These are phyloP conservation scores for Penicillium sp. DNA, from an alignment of 2,329 filamentous ascomycete species.

Conservation along the genomic window DNA sequence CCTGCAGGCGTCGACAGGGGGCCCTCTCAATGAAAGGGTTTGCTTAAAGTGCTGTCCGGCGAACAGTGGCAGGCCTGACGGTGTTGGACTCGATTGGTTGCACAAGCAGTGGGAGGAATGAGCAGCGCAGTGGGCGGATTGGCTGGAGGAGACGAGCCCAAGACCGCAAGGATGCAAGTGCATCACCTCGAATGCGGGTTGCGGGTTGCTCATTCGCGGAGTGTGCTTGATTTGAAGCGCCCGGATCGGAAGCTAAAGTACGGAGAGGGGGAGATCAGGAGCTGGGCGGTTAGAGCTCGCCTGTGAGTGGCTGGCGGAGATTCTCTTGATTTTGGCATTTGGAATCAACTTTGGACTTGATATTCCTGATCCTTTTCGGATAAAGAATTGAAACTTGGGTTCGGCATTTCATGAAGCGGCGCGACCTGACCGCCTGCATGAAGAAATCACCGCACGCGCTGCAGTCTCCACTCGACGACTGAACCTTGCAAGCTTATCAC, in stretches of 20 bases:
- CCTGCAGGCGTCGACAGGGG: conserved; percentile 31
- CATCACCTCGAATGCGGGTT: conserved; percentile 32
- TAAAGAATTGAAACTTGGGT: background rate
- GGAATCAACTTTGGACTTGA: background rate
- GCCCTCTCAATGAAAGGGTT: conserved; percentile 3
- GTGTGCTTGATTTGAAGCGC: conserved; percentile 33
- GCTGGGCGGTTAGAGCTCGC: conserved; percentile 33
- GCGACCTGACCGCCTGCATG: conserved; percentile 3
- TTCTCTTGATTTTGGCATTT: background rate
- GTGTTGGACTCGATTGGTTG: conserved; percentile 12
- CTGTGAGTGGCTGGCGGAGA: conserved; percentile 11
- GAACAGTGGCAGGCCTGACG: background rate
- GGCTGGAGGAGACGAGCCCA: conserved; percentile 8
- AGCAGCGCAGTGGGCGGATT: conserved; percentile 5
- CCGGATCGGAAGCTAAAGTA: conserved; percentile 32
- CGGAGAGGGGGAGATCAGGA: conserved; percentile 25
- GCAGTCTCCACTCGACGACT: background rate
- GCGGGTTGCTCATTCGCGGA: conserved; percentile 33
- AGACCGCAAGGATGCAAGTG: conserved; percentile 35
- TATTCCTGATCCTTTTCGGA: background rate
- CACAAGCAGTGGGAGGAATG: conserved; percentile 7
- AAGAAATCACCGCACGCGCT: background rate
- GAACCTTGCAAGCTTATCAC: conserved; percentile 1
- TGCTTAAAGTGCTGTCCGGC: conserved; percentile 6
- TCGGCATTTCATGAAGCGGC: background rate